Evolutionary conservation across 148 eudicot species (phyloP).

Genomic region (Limonium bicolor): DNA sequence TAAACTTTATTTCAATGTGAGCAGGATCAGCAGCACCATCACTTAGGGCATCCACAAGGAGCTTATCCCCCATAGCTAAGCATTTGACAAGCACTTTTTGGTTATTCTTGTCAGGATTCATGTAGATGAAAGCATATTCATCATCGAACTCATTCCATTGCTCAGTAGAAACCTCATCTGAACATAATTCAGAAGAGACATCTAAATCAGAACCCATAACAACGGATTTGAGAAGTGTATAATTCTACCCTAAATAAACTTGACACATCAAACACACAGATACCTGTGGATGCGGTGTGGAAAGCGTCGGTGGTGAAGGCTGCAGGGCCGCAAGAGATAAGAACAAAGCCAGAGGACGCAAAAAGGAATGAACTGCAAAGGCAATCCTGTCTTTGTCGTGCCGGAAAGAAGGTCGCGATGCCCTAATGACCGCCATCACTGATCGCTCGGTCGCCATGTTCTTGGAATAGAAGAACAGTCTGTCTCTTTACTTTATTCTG

Average conservation of each 20-base stretch:
- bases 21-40: slow-evolving; percentile 42
- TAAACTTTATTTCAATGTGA: slow-evolving; percentile 60
- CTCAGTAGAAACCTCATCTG: slow-evolving; percentile 83
- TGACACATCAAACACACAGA: neutral
- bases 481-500: too few relatives aligned
- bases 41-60: slow-evolving; percentile 54
- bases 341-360: slow-evolving; percentile 50
- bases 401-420: slow-evolving; percentile 52
- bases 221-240: too few relatives aligned
- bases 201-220: neutral
- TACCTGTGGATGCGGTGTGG: slow-evolving; percentile 38
- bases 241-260: too few relatives aligned
- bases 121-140: slow-evolving; percentile 61
- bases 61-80: slow-evolving; percentile 49
- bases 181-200: neutral
- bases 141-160: slow-evolving; percentile 61
- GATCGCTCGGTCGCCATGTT: slow-evolving; percentile 54
- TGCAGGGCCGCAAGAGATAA: slow-evolving; percentile 47
- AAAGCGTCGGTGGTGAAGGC: slow-evolving; percentile 43
- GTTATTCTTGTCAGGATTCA: slow-evolving; percentile 38
- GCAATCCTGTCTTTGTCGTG: slow-evolving; percentile 50
- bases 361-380: slow-evolving; percentile 52
- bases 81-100: slow-evolving; percentile 73
- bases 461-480: too few relatives aligned
- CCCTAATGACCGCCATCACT: slow-evolving; percentile 63